phyloP scores from a whole-genome alignment of 2,329 filamentous ascomycete species.

The Cercospora berteroae region DNA sequence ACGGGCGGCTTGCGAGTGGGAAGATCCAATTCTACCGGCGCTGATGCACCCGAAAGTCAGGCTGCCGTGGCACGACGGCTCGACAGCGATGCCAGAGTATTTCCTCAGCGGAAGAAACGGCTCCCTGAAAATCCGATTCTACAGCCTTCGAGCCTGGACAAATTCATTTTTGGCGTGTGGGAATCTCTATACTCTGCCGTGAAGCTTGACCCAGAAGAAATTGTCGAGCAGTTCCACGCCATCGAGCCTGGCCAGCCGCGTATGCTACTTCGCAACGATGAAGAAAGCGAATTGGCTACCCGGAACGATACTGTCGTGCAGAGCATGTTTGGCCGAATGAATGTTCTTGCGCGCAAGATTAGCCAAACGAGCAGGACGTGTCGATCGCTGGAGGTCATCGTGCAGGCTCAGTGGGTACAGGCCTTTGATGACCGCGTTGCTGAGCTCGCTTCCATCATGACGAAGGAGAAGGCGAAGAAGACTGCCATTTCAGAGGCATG shows the following conservation, averaged over 20 bases:
- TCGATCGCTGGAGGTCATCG: conserved; percentile 58
- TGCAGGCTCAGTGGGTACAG: conserved; percentile 58
- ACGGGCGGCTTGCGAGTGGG: conserved; percentile 37
- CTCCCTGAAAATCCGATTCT: conserved; percentile 42
- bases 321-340: conserved; percentile 43
- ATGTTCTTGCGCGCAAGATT: conserved; percentile 46
- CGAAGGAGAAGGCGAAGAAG: conserved; percentile 50
- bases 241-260: conserved; percentile 34
- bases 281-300: conserved; percentile 23
- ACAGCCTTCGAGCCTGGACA: conserved; percentile 50
- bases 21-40: conserved; percentile 17
- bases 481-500: conserved; percentile 55
- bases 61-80: conserved; percentile 22
- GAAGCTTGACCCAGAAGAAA: conserved; percentile 42
- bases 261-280: conserved; percentile 24
- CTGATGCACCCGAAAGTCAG: background rate
- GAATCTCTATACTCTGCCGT: conserved; percentile 48
- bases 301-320: conserved; percentile 27
- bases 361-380: conserved; percentile 54
- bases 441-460: conserved; percentile 35
- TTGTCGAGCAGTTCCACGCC: conserved; percentile 37
- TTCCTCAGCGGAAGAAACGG: conserved; percentile 33
- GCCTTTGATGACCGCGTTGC: conserved; percentile 54
- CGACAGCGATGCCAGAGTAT: conserved; percentile 27
- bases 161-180: conserved; percentile 52